These are phyloP conservation scores for Brasenia schreberi DNA, from an alignment of 164 flowering plant genomes.

Conservation along the genomic window DNA sequence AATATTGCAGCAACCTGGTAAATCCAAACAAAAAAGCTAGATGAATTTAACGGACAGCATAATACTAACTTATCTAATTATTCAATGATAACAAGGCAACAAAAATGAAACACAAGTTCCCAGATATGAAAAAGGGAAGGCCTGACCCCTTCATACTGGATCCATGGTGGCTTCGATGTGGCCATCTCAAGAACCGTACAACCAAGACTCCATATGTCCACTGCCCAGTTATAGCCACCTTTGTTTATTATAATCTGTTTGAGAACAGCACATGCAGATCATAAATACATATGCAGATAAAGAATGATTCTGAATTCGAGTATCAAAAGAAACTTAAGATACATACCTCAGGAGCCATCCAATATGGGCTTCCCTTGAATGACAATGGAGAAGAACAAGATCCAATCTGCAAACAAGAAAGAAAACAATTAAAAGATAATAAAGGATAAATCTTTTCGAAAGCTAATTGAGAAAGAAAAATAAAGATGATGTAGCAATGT, in stretches of 20 bases:
- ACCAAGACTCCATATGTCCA: conserved; percentile 98
- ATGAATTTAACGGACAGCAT: not conserved
- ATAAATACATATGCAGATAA: not conserved
- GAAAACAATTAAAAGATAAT: not conserved
- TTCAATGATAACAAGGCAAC: not conserved
- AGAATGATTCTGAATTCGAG: not conserved
- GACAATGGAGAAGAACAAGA: conserved; percentile 58
- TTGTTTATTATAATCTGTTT: conserved; percentile 80
- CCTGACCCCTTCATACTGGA: conserved; percentile 91
- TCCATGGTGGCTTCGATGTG: conserved; percentile 94
- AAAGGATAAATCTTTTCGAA: not conserved
- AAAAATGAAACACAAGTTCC: not conserved
- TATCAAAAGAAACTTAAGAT: not conserved
- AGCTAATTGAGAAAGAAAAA: no score
- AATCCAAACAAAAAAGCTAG: conserved; percentile 1
- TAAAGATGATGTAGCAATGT: no score
- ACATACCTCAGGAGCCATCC: conserved; percentile 98
- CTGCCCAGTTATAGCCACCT: conserved; percentile 72
- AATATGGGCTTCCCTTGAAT: conserved; percentile 93
- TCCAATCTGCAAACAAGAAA: conserved; percentile 32
- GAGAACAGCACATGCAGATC: not conserved
- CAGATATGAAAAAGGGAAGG: not conserved
- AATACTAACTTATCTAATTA: no score
- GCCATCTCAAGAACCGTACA: conserved; percentile 98
- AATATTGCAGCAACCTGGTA: conserved; percentile 91